These are phyloP conservation scores for Pseudocercospora musae DNA, from an alignment of 2,329 filamentous ascomycete species.

Conservation along the genomic window DNA sequence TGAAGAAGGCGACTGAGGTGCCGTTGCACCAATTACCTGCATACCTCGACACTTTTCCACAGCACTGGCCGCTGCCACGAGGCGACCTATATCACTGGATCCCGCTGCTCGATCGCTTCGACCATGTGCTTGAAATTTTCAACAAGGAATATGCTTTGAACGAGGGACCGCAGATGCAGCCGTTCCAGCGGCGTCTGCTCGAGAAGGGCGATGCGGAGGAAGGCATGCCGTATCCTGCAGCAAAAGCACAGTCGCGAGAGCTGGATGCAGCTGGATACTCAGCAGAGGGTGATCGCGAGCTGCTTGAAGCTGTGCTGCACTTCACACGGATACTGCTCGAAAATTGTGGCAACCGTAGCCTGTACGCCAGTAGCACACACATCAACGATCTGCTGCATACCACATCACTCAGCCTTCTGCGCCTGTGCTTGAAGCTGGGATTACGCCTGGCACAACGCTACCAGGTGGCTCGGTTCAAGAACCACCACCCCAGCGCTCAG, in stretches of 20 bases:
- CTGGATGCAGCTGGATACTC: slow-evolving; percentile 55
- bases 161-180: slow-evolving; percentile 73
- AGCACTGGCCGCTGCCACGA: slow-evolving; percentile 89
- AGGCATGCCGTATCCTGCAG: slow-evolving; percentile 25
- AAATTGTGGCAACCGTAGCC: slow-evolving; percentile 92
- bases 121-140: slow-evolving; percentile 79
- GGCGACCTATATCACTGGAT: slow-evolving; percentile 99
- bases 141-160: slow-evolving; percentile 75
- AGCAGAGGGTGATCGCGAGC: slow-evolving; percentile 71
- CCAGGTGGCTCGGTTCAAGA: slow-evolving; percentile 73
- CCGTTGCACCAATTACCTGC: slow-evolving; percentile 74
- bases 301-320: slow-evolving; percentile 74
- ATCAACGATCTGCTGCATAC: slow-evolving; percentile 87
- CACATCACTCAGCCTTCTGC: slow-evolving; percentile 74
- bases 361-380: slow-evolving; percentile 90
- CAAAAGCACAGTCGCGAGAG: slow-evolving; percentile 29
- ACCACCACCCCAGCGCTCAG: slow-evolving; percentile 57
- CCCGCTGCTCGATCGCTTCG: slow-evolving; percentile 86
- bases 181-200: slow-evolving; percentile 67
- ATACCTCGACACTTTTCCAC: slow-evolving; percentile 75
- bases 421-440: slow-evolving; percentile 73
- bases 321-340: slow-evolving; percentile 88
- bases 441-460: slow-evolving; percentile 89
- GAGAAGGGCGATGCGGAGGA: slow-evolving; percentile 57
- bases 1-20: slow-evolving; percentile 64